phyloP scores from a whole-genome alignment of 2,329 filamentous ascomycete genomes.

The Ramichloridium luteum region DNA sequence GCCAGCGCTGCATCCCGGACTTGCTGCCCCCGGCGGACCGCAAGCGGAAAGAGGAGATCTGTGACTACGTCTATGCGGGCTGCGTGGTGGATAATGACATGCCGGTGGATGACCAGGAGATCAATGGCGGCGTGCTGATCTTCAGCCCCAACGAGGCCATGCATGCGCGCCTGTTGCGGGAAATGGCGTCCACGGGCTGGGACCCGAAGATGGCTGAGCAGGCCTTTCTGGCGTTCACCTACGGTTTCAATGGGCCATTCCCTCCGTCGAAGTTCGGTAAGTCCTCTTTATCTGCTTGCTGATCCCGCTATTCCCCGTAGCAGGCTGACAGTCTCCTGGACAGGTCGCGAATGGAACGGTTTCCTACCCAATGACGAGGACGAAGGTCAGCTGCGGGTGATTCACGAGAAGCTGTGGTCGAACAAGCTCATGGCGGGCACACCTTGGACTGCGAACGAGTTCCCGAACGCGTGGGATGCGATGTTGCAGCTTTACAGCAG shows the following conservation, averaged over 20 bases:
- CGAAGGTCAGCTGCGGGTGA: slow-evolving; percentile 10
- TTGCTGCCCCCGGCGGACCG: slow-evolving; percentile 13
- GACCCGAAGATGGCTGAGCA: slow-evolving; percentile 14
- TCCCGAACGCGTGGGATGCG: slow-evolving; percentile 8
- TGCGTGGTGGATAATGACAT: slow-evolving; percentile 7
- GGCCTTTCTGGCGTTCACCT: slow-evolving; percentile 12
- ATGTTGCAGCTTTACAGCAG: slow-evolving; percentile 13
- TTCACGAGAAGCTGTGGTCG: slow-evolving; percentile 15
- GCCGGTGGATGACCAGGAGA: too few species aligned
- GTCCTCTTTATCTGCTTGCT: too few species aligned
- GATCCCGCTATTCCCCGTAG: too few species aligned
- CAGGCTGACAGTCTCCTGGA: slow-evolving; percentile 5
- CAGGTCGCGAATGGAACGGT: slow-evolving; percentile 13
- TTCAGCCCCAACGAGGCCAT: slow-evolving; percentile 14
- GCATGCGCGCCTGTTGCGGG: slow-evolving; percentile 12
- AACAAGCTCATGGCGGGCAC: slow-evolving; percentile 6
- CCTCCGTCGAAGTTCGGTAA: slow-evolving; percentile 8
- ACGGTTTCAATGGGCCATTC: slow-evolving; percentile 9
- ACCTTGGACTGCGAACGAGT: slow-evolving; percentile 9
- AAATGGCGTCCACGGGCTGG: slow-evolving; percentile 10
- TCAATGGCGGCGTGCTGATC: slow-evolving; percentile 14
- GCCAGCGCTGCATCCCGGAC: slow-evolving; percentile 9
- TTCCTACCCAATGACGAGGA: slow-evolving; percentile 11
- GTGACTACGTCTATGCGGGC: slow-evolving; percentile 12
- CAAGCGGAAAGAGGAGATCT: slow-evolving; percentile 8